phyloP scores from a whole-genome alignment of 176 grass and related monocot genomes.

The Aegilops longissima region DNA sequence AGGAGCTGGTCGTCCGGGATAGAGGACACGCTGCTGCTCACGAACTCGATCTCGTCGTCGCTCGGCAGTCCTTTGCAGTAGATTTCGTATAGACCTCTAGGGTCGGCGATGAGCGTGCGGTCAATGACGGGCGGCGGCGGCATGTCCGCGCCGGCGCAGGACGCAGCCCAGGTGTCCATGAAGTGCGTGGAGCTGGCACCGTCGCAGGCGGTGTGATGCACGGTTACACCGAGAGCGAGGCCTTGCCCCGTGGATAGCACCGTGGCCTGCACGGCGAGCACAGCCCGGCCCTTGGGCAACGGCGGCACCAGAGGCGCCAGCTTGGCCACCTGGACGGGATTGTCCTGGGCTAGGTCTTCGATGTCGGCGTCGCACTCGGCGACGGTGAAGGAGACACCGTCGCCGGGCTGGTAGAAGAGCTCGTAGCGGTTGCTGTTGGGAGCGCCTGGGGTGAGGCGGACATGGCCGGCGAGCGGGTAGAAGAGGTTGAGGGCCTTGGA shows the following conservation, averaged over 20 bases:
- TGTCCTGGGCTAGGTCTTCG: neutral
- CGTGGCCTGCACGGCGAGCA: slow-evolving; percentile 25
- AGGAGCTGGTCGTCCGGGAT: slow-evolving; percentile 10
- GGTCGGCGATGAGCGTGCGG: slow-evolving; percentile 33
- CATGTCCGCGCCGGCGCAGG: neutral
- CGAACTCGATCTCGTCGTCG: neutral
- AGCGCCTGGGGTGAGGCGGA: neutral
- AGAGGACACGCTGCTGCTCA: neutral
- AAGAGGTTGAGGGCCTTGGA: neutral
- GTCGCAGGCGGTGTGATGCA: slow-evolving; percentile 10
- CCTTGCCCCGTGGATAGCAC: neutral
- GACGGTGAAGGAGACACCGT: neutral
- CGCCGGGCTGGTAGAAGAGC: neutral
- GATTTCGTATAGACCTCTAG: neutral
- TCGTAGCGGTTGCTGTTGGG: neutral
- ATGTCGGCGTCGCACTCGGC: neutral
- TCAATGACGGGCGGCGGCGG: slow-evolving; percentile 18
- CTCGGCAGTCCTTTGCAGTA: neutral
- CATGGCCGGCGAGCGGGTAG: slow-evolving; percentile 7
- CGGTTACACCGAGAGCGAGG: neutral
- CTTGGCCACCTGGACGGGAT: neutral
- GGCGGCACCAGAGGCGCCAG: neutral
- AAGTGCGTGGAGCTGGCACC: slow-evolving; percentile 4
- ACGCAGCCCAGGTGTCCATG: neutral
- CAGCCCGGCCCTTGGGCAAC: neutral